Evolutionary conservation across 1,139 yeast species (phyloP), one percentile per base, ranked within the genome.

Genomic region (Geotrichum histeridarum): DNA sequence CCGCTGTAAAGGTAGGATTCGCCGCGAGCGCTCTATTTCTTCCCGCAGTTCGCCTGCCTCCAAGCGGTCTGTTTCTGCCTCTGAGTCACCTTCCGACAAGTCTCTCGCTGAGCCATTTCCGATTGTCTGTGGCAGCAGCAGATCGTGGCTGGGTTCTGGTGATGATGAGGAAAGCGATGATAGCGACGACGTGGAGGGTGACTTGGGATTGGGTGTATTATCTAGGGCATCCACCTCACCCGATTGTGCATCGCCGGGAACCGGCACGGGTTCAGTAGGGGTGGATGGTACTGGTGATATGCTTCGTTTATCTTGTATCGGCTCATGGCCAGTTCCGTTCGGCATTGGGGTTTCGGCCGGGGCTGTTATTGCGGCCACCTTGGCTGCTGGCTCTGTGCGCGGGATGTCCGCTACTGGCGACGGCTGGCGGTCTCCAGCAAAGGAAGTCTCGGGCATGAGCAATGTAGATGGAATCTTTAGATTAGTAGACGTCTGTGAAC

Each of bases 1-100:
- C 39, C 35, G 43, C 35, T 44, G 33, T 17, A 39, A 41, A 11
- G 42, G 14, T 4, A 12, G 12, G 37, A 15, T 31, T 12, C 30
- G 37, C 42, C 35, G 50, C 31, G 17, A 17, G 22, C 33, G 35
- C n/a, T 49, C 55, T 5, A 52, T 32, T 17, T 42, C 49, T 6
- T 47, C 50, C 18, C 18, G 39, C n/a, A 53, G 30, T 18, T 53
- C 55, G n/a, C 47, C 43, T 9, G 53, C 48, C 14, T 82, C 88
- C 84, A 85, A 81, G 60, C 79, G 81, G 64, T 85, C 94, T 1
- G 94, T 86, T 67, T 86, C 94, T 3, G 89, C 91, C 66, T 86
- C 93, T 6, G 89, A 82, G 60, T 75, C 75, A 14, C 52, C 46
- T 5, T 49, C 42, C 22, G 47, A 36, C n/a, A 33, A 15, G n/a